These are phyloP conservation scores for Ophiosphaerella korrae DNA, from an alignment of 2,329 filamentous ascomycete species.

Conservation along the genomic window DNA sequence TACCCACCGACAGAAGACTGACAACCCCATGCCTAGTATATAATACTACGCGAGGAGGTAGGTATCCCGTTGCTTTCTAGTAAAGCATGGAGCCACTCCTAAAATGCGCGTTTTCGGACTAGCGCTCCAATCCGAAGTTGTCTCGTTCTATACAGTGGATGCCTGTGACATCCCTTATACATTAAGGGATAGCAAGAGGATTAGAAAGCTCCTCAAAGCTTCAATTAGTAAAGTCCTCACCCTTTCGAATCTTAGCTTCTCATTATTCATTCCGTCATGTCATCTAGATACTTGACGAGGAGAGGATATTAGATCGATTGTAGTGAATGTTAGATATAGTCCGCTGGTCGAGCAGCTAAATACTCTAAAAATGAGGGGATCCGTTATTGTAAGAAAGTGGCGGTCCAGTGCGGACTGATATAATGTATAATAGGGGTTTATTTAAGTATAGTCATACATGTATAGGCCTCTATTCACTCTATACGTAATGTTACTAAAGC, in stretches of 20 bases:
- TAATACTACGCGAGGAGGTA: too few relatives aligned
- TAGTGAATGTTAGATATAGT: conserved; percentile 35
- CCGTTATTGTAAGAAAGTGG: too few relatives aligned
- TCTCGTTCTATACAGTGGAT: background rate
- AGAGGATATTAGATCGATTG: conserved; percentile 24
- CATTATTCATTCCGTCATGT: conserved; percentile 17
- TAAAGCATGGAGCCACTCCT: too few relatives aligned
- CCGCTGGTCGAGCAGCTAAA: conserved; percentile 7
- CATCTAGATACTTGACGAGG: conserved; percentile 28
- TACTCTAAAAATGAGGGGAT: conserved; percentile 11
- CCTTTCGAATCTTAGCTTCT: conserved; percentile 25
- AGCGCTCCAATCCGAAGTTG: conserved; percentile 10
- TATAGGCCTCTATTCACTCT: too few relatives aligned
- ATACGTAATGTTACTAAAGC: too few relatives aligned
- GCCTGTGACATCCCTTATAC: conserved; percentile 10
- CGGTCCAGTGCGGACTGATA: too few relatives aligned
- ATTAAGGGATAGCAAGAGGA: conserved; percentile 15
- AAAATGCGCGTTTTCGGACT: too few relatives aligned
- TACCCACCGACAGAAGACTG: too few relatives aligned
- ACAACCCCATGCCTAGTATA: too few relatives aligned
- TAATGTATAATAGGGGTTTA: too few relatives aligned
- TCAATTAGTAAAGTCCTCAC: conserved; percentile 24
- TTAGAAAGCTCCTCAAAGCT: conserved; percentile 32
- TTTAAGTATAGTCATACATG: too few relatives aligned
- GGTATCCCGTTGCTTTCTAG: too few relatives aligned